These are phyloP conservation scores for Gastrodia elata DNA, from an alignment of 106 monocot species.

Conservation along the genomic window DNA sequence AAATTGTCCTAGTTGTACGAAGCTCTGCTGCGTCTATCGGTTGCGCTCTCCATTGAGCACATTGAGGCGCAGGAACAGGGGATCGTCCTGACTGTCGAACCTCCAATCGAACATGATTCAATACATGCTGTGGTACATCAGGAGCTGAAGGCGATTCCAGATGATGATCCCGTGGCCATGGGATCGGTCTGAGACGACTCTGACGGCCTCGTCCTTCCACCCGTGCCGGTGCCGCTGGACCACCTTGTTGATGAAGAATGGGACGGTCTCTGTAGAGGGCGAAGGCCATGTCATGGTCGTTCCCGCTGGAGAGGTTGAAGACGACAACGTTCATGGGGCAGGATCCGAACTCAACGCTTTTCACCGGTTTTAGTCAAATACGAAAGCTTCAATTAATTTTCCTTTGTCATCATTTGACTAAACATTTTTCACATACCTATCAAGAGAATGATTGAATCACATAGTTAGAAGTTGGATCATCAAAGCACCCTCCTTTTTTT, in stretches of 20 bases:
- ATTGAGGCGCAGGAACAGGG: conserved; percentile 30
- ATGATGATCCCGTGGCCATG: conserved; percentile 32
- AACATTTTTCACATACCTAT: no score
- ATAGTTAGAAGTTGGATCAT: no score
- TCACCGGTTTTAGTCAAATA: no score
- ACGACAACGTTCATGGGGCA: conserved; percentile 51
- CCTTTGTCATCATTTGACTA: no score
- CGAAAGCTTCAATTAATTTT: no score
- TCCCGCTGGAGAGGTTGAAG: conserved; percentile 51
- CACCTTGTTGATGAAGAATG: conserved; percentile 67
- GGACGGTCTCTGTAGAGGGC: conserved; percentile 55
- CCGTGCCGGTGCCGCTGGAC: conserved; percentile 40
- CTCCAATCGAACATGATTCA: conserved; percentile 48
- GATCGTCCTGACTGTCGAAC: conserved; percentile 46
- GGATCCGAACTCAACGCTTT: conserved; percentile 60
- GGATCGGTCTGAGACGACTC: conserved; percentile 33
- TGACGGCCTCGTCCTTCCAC: conserved; percentile 36
- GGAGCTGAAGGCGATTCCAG: conserved; percentile 39
- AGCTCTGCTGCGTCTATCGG: conserved; percentile 61
- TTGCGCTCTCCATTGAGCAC: conserved; percentile 45
- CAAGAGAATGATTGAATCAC: no score
- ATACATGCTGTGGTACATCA: conserved; percentile 61
- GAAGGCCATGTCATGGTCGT: conserved; percentile 67
- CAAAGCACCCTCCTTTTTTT: no score
- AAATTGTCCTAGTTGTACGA: conserved; percentile 60